Percentiles rank a stretch among this genome's conserved stretches.
phyloP scores from a whole-genome alignment of 2,329 filamentous ascomycete genomes.

The Sporothrix luriei region DNA sequence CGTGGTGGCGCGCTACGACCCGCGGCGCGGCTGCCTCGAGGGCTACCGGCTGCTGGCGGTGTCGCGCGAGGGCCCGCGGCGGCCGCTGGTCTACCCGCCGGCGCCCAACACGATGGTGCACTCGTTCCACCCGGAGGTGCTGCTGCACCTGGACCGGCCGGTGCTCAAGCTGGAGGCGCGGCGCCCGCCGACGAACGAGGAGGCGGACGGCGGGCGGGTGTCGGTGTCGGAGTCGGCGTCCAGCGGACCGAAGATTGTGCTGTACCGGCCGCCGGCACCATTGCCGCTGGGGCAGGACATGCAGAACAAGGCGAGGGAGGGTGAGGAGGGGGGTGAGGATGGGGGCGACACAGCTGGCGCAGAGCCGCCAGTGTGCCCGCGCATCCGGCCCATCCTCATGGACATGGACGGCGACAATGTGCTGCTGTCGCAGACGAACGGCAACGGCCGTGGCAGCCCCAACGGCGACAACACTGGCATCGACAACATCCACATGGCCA shows the following conservation, averaged over 20 bases:
- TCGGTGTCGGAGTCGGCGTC: background rate
- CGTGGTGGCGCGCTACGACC: slow-evolving; percentile 75
- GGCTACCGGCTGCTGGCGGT: slow-evolving; percentile 75
- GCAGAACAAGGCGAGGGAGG: background rate
- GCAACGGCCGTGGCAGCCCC: background rate
- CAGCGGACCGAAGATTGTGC: background rate
- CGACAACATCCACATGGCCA: background rate
- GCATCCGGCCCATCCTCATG: slow-evolving; percentile 20
- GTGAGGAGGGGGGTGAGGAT: too few species aligned
- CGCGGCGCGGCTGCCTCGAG: slow-evolving; percentile 72
- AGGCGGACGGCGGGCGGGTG: background rate
- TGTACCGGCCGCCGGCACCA: slow-evolving; percentile 10
- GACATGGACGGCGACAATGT: slow-evolving; percentile 8
- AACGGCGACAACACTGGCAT: background rate
- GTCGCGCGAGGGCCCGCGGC: slow-evolving; percentile 43
- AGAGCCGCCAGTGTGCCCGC: background rate
- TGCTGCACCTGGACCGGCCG: slow-evolving; percentile 73
- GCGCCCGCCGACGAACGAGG: slow-evolving; percentile 4
- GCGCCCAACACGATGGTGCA: slow-evolving; percentile 69
- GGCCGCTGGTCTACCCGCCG: background rate
- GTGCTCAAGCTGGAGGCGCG: slow-evolving; percentile 59
- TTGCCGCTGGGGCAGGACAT: background rate
- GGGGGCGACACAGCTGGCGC: background rate
- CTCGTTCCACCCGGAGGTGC: slow-evolving; percentile 69
- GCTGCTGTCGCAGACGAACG: background rate